Evolutionary conservation across 2,329 filamentous ascomycete genomes (phyloP).

Genomic region (Nemania sp.): DNA sequence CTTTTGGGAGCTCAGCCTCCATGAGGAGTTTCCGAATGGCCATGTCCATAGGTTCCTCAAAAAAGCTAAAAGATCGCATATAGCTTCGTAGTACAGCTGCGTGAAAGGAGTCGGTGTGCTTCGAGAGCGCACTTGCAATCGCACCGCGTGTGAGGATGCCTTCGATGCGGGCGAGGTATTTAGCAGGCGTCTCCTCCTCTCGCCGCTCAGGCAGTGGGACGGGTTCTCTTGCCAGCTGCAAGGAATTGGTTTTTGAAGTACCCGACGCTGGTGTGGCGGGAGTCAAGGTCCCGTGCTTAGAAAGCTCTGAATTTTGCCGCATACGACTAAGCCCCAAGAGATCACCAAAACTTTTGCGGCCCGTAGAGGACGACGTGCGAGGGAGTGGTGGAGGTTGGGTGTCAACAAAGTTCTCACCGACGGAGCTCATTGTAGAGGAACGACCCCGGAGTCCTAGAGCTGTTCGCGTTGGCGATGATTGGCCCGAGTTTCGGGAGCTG

Average conservation of each 20-base stretch:
- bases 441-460: slow-evolving; percentile 69
- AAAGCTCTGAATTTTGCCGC: slow-evolving; percentile 78
- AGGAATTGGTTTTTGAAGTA: slow-evolving; percentile 79
- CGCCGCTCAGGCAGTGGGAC: slow-evolving; percentile 75
- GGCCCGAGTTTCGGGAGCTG: slow-evolving; percentile 57
- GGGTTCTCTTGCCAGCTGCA: slow-evolving; percentile 75
- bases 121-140: slow-evolving; percentile 84
- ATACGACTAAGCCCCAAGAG: slow-evolving; percentile 79
- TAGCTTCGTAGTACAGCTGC: slow-evolving; percentile 86
- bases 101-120: slow-evolving; percentile 83
- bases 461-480: slow-evolving; percentile 69
- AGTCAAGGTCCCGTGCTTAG: slow-evolving; percentile 70
- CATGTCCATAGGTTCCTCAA: slow-evolving; percentile 98
- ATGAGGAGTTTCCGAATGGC: slow-evolving; percentile 92
- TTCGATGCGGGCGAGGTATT: slow-evolving; percentile 84
- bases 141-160: slow-evolving; percentile 77
- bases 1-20: slow-evolving; percentile 94
- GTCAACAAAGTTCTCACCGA: slow-evolving; percentile 72
- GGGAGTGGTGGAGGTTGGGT: slow-evolving; percentile 68
- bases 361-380: slow-evolving; percentile 86
- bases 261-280: slow-evolving; percentile 71
- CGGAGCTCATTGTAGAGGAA: slow-evolving; percentile 88
- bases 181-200: slow-evolving; percentile 87
- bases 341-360: slow-evolving; percentile 90
- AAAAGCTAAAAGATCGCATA: slow-evolving; percentile 93